Conservation (phyloP, 345 rosid genomes). For the Iberis pinnata region DNA sequence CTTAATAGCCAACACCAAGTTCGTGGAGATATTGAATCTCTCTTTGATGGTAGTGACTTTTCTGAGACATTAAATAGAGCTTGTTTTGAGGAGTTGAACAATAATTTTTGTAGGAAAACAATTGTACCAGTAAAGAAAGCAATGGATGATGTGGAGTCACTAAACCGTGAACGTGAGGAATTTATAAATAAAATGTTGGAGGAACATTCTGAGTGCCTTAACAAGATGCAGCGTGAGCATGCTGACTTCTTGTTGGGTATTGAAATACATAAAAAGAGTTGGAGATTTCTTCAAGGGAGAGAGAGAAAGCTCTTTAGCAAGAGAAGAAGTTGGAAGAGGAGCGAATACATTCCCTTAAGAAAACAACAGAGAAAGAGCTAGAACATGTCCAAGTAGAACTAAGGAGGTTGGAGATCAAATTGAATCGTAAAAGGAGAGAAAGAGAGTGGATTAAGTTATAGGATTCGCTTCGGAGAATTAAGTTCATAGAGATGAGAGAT, state of each 20-base stretch:
- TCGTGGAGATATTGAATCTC: slow-evolving; percentile 43
- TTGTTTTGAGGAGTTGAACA: slow-evolving; percentile 48
- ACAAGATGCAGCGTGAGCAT: slow-evolving; percentile 76
- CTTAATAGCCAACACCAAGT: slow-evolving; percentile 46
- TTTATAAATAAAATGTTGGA: slow-evolving; percentile 68
- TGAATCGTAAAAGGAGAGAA: slow-evolving; percentile 75
- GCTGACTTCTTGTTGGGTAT: slow-evolving; percentile 67
- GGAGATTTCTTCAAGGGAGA: slow-evolving; percentile 59
- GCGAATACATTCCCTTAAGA: slow-evolving; percentile 51
- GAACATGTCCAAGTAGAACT: slow-evolving; percentile 61
- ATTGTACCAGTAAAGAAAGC: slow-evolving; percentile 47
- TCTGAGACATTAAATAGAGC: slow-evolving; percentile 50
- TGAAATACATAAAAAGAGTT: slow-evolving; percentile 82
- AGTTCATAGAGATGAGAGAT: too few relatives aligned
- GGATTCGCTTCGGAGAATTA: too few relatives aligned
- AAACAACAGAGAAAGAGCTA: slow-evolving; percentile 57
- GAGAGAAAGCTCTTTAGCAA: slow-evolving; percentile 68
- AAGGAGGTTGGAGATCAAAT: slow-evolving; percentile 59
- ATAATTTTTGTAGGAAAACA: slow-evolving; percentile 49
- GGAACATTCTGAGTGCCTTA: slow-evolving; percentile 82
- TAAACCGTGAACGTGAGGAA: slow-evolving; percentile 73
- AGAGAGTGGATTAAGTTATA: slow-evolving; percentile 72
- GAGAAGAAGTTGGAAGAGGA: slow-evolving; percentile 69
- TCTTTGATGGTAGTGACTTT: slow-evolving; percentile 47
- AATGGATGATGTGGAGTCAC: slow-evolving; percentile 43